phyloP scores from a whole-genome alignment of 352 stramenopile species.

The Pythium coloratum region DNA sequence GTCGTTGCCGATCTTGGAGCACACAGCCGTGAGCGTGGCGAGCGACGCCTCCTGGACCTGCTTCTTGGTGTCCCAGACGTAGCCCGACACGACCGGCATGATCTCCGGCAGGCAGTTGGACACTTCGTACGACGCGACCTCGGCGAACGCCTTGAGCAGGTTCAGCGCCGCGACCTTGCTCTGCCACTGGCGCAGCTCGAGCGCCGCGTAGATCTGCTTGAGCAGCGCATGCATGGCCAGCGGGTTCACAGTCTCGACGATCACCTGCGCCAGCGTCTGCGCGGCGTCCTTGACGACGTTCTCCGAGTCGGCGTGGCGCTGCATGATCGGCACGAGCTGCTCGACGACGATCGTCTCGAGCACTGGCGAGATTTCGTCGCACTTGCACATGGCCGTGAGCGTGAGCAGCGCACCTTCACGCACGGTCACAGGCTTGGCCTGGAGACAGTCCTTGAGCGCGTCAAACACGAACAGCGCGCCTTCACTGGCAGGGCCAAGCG shows the following conservation, averaged over 20 bases:
- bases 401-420: conserved; percentile 57
- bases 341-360: conserved; percentile 62
- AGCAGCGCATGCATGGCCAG: conserved; percentile 61
- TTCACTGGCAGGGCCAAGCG: conserved; percentile 38
- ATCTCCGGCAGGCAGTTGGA: conserved; percentile 86
- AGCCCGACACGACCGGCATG: conserved; percentile 84
- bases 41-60: conserved; percentile 88
- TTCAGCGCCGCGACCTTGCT: conserved; percentile 87
- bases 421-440: conserved; percentile 42
- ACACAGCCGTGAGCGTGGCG: conserved; percentile 76
- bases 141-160: conserved; percentile 74
- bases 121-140: conserved; percentile 64
- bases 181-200: conserved; percentile 79
- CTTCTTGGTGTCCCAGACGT: conserved; percentile 95
- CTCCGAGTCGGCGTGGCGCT: conserved; percentile 68
- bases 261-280: conserved; percentile 28
- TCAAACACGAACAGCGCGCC: conserved; percentile 45
- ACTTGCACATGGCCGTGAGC: conserved; percentile 43
- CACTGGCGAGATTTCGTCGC: conserved; percentile 41
- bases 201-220: conserved; percentile 52
- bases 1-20: conserved; percentile 89
- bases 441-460: conserved; percentile 42
- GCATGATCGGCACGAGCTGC: conserved; percentile 49
- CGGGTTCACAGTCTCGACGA: conserved; percentile 53
- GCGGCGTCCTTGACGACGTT: conserved; percentile 49